Base-by-base conservation (phyloP, 2,329 filamentous ascomycete genomes). In the Moelleriella libera region DNA sequence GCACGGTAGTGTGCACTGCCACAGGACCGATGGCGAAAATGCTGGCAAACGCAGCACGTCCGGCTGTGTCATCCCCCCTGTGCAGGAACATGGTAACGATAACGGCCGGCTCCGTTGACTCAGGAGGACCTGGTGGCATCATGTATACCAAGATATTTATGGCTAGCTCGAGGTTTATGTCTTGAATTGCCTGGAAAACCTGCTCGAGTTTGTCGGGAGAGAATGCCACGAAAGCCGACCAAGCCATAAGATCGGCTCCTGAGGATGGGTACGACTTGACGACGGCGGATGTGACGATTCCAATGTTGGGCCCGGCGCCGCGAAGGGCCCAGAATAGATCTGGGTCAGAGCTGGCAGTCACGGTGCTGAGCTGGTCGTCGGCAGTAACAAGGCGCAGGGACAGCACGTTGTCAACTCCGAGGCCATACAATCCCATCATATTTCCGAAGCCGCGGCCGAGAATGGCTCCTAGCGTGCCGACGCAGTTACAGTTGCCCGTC, bases 261-360 rank as follows among this genome's bases (percentile, higher is more conserved):
- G 57, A 53, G 43, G 66, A 63, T 7, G 54, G 41, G 48, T 57
- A 64, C 8, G 68, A 56, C 51, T 62, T 67, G 52, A 72, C 68
- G 28, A 59, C 65, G n/a, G 69, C 63, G 50, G 64, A 69, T n/a
- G 43, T 45, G 11, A 45, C 30, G 31, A 45, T 21, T 5, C 43
- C 43, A 2, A 45, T 68, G 53, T 74, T 74, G 6, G 67, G 69
- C 1, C 70, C 71, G 4, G 71, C 72, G 14, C 71, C 72, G 56
- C 61, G 68, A 0, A 74, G 53, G 21, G 66, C 70, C 70, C 70
- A 75, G 52, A 72, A 61, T 0, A 74, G 55, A 51, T 74, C 69
- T 7, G 52, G 32, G 45, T 62, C 49, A 40, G 54, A 54, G 2
- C 47, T 50, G 3, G 46, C 45, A 8, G 55, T 59, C 14, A 58